These are phyloP conservation scores for Solanum hybrid DNA, from an alignment of 305 asterid genomes.

Conservation along the genomic window DNA sequence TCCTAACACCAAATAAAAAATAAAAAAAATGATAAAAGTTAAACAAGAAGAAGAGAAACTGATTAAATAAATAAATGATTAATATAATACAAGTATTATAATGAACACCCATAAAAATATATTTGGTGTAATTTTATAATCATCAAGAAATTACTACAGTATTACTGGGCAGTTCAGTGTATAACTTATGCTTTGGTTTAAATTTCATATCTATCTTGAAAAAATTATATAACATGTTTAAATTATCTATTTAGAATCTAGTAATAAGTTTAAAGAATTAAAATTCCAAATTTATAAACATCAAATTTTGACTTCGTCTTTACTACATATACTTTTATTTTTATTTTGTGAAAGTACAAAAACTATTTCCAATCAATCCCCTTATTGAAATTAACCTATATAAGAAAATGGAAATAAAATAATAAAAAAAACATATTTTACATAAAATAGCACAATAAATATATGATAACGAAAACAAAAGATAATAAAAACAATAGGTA, in stretches of 20 bases:
- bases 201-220: not conserved
- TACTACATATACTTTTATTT: not conserved
- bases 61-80: not conserved
- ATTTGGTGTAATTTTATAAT: too few species aligned
- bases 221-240: not conserved
- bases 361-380: not conserved
- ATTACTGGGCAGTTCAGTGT: not conserved
- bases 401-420: not conserved
- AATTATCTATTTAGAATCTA: not conserved
- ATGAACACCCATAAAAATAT: not conserved
- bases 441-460: not conserved
- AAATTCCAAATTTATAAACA: not conserved
- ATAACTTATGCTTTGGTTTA: not conserved
- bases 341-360: not conserved
- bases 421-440: too few species aligned
- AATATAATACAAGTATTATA: not conserved
- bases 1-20: rapidly evolving
- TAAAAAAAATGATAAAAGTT: too few species aligned
- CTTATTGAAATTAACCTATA: not conserved
- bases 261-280: not conserved
- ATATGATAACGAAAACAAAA: not conserved
- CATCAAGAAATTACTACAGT: not conserved
- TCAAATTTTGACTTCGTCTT: not conserved
- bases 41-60: too few species aligned
- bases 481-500: not conserved